phyloP scores from a whole-genome alignment of 2,329 filamentous ascomycete species.

The Fusarium sp. region DNA sequence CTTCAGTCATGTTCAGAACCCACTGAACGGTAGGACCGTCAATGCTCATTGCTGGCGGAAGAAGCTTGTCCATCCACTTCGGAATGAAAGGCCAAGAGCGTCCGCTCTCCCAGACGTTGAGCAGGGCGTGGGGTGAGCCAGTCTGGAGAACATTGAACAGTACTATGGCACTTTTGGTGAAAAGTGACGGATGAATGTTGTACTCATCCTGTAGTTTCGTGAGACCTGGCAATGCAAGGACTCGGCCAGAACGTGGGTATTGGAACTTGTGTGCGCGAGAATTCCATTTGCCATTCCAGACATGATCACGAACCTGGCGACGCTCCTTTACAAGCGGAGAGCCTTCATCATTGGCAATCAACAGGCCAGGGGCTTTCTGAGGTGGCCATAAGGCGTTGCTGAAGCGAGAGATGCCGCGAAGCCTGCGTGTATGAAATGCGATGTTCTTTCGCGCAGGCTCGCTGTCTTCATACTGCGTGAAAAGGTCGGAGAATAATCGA shows the following conservation, averaged over 20 bases:
- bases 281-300: constrained; percentile 48
- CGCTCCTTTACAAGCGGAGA: constrained; percentile 36
- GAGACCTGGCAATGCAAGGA: constrained; percentile 43
- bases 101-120: constrained; percentile 48
- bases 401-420: constrained; percentile 50
- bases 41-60: constrained; percentile 50
- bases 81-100: constrained; percentile 52
- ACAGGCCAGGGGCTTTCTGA: constrained; percentile 47
- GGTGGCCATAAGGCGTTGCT: constrained; percentile 46
- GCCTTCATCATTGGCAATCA: constrained; percentile 45
- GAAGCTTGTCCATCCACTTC: constrained; percentile 46
- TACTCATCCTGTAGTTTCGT: constrained; percentile 30
- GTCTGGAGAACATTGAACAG: constrained; percentile 50
- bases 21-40: constrained; percentile 51
- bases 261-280: constrained; percentile 35
- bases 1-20: constrained; percentile 48
- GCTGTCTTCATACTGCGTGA: constrained; percentile 44
- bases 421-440: constrained; percentile 43
- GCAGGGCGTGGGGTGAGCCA: constrained; percentile 44
- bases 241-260: constrained; percentile 45
- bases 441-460: constrained; percentile 42
- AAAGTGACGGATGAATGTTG: constrained; percentile 41
- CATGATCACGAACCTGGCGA: constrained; percentile 19
- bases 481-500: constrained; percentile 46
- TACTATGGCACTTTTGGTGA: constrained; percentile 46